These are phyloP conservation scores for Diospyros lotus DNA, from an alignment of 148 eudicot species.

Conservation along the genomic window DNA sequence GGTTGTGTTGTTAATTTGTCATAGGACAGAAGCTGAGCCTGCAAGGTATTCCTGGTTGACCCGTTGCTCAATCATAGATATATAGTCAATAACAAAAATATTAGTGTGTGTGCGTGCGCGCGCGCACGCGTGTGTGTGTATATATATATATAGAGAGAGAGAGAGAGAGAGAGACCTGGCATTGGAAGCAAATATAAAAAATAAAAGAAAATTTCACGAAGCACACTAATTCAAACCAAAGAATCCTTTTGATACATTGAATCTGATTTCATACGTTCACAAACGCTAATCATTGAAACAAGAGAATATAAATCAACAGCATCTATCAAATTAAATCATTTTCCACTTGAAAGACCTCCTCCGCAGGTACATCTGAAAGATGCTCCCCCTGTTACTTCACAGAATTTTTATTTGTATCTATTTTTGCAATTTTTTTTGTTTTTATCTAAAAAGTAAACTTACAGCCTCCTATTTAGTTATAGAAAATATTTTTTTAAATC, in stretches of 20 bases:
- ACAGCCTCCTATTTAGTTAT: too few species aligned
- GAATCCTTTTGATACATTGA: not conserved
- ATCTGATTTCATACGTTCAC: not conserved
- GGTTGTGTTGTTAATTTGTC: not conserved
- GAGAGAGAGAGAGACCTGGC: too few species aligned
- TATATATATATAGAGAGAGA: too few species aligned
- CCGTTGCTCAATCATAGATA: not conserved
- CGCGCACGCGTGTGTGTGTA: not conserved
- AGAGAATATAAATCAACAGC: not conserved
- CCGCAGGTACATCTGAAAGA: too few species aligned
- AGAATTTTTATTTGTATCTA: too few species aligned
- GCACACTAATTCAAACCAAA: not conserved
- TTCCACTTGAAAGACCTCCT: not conserved
- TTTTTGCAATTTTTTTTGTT: too few species aligned
- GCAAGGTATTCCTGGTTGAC: slow-evolving; percentile 11
- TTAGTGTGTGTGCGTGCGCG: not conserved
- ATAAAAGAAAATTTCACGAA: too few species aligned
- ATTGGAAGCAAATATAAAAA: too few species aligned
- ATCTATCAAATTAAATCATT: not conserved
- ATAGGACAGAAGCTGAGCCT: not conserved
- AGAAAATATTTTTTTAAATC: too few species aligned
- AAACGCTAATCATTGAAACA: not conserved
- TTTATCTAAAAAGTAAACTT: too few species aligned
- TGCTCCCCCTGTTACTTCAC: too few species aligned
- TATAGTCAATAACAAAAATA: not conserved